Conservation (phyloP, 495 filamentous ascomycete genomes). For the Daldinia grandis region DNA sequence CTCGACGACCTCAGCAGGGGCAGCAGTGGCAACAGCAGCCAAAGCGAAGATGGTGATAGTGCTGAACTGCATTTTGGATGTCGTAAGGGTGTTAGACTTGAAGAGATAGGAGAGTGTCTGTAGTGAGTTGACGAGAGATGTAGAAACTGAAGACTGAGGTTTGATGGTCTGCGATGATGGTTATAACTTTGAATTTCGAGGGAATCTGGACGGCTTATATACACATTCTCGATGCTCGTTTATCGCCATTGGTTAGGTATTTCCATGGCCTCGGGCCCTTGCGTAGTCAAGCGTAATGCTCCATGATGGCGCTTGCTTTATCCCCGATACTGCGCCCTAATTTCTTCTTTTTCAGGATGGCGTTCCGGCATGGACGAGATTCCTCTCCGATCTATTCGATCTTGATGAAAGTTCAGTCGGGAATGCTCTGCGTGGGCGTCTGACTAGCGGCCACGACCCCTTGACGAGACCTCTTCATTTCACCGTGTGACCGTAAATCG, state of each 20-base stretch:
- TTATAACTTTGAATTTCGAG: conserved; percentile 16
- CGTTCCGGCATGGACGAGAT: conserved; percentile 23
- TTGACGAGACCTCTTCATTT: conserved; percentile 16
- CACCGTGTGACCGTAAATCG: conserved; percentile 27
- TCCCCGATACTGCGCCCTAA: conserved; percentile 14
- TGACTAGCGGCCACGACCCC: conserved; percentile 6
- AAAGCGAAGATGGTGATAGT: conserved; percentile 31
- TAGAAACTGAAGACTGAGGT: conserved; percentile 21
- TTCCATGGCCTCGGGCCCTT: background rate
- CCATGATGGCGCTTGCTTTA: background rate
- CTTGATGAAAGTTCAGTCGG: conserved; percentile 15
- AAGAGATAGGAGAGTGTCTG: conserved; percentile 9
- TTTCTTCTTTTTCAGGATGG: conserved; percentile 11
- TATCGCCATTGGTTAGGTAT: background rate
- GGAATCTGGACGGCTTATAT: conserved; percentile 20
- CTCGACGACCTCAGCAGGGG: conserved; percentile 27
- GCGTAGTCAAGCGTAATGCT: conserved; percentile 9
- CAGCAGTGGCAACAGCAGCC: conserved; percentile 39
- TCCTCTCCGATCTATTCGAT: conserved; percentile 17
- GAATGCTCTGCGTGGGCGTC: conserved; percentile 1
- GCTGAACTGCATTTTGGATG: conserved; percentile 42
- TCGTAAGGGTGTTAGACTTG: conserved; percentile 9
- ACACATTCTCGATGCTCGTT: conserved; percentile 4
- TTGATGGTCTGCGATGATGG: conserved; percentile 31
- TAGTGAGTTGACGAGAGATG: conserved; percentile 26